These are phyloP conservation scores for Eutrema japonicum DNA, from an alignment of 345 rosid genomes.

Conservation along the genomic window DNA sequence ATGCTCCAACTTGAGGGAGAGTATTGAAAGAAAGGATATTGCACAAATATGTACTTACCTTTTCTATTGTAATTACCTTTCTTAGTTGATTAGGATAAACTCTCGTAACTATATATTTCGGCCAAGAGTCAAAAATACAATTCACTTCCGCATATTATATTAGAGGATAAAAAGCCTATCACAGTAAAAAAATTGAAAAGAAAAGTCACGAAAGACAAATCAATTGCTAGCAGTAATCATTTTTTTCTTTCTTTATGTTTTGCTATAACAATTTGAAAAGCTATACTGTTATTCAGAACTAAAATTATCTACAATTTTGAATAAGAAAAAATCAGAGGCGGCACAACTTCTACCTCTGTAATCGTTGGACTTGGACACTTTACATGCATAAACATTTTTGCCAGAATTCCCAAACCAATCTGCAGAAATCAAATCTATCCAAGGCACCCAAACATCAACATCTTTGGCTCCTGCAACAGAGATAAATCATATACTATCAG, in stretches of 20 bases:
- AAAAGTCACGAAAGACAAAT: too few relatives aligned
- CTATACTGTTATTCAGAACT: constrained; percentile 1
- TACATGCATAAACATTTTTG: constrained; percentile 16
- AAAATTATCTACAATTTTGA: constrained; percentile 7
- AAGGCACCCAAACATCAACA: constrained; percentile 25
- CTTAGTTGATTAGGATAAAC: too few relatives aligned
- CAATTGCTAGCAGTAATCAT: background rate
- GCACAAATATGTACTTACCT: too few relatives aligned
- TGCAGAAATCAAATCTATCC: constrained; percentile 5
- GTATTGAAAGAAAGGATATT: too few relatives aligned
- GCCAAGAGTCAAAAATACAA: too few relatives aligned
- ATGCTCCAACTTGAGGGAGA: too few relatives aligned
- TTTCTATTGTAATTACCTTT: too few relatives aligned
- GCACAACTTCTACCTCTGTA: constrained; percentile 12
- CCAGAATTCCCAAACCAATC: constrained; percentile 18
- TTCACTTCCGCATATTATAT: too few relatives aligned
- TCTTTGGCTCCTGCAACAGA: constrained; percentile 17
- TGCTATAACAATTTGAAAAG: constrained; percentile 1
- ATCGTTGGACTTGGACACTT: background rate
- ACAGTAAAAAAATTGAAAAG: too few relatives aligned
- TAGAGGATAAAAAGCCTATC: too few relatives aligned
- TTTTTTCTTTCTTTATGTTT: background rate
- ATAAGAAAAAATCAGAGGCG: background rate
- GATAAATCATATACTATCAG: background rate
- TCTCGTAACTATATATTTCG: too few relatives aligned